Conservation (phyloP, 2,329 filamentous ascomycete genomes). For the Macrophomina pseudophaseolina region DNA sequence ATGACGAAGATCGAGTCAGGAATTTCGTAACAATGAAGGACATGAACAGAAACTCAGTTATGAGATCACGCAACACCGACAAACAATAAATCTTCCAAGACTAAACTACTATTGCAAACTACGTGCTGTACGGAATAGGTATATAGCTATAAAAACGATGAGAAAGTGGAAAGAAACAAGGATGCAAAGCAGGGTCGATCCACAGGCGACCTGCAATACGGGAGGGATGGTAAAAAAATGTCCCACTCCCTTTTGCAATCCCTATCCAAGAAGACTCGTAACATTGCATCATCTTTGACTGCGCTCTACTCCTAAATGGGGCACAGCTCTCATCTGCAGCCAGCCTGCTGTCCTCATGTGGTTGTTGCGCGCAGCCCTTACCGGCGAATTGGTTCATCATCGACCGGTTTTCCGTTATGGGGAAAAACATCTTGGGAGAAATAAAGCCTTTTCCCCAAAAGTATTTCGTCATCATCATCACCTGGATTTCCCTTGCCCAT, state of each 20-base stretch:
- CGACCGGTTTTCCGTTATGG: slow-evolving; percentile 8
- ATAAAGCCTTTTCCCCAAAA: slow-evolving; percentile 6
- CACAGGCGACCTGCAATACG: neutral
- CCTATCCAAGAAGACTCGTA: slow-evolving; percentile 25
- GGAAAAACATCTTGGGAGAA: neutral
- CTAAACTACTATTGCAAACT: slow-evolving; percentile 24
- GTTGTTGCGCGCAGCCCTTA: neutral
- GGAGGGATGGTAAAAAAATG: neutral
- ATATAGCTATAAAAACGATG: slow-evolving; percentile 23
- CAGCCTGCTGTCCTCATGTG: too few species aligned
- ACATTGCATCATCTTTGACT: slow-evolving; percentile 8
- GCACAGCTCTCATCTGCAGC: neutral
- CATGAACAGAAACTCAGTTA: neutral
- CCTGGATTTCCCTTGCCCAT: slow-evolving; percentile 5
- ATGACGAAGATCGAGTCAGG: too few species aligned
- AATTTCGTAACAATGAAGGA: too few species aligned
- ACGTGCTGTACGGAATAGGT: slow-evolving; percentile 24
- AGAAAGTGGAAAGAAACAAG: neutral
- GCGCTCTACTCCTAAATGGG: too few species aligned
- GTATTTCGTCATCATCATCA: slow-evolving; percentile 20
- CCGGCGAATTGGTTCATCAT: slow-evolving; percentile 17
- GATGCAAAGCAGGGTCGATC: neutral
- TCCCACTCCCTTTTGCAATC: neutral
- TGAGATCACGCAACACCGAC: neutral
- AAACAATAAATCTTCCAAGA: neutral